phyloP scores from a whole-genome alignment of 148 eudicot genomes.

The Heliosperma pusillum region DNA sequence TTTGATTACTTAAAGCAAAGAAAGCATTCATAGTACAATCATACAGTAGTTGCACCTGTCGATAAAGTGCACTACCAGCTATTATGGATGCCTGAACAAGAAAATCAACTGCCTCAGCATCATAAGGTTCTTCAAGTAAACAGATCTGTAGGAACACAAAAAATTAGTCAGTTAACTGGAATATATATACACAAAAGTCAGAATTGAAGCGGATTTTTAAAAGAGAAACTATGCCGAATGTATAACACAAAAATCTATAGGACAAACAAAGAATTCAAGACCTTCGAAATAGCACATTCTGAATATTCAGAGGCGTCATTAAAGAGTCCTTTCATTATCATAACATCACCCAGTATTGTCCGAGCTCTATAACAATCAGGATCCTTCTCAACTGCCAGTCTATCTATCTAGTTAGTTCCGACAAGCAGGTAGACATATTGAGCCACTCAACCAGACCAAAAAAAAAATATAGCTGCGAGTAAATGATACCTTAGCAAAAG shows the following conservation, averaged over 20 bases:
- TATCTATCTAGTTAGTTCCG: conserved; percentile 31
- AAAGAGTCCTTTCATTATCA: conserved; percentile 37
- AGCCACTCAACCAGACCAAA: not conserved
- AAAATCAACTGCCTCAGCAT: conserved; percentile 54
- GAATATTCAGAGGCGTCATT: conserved; percentile 59
- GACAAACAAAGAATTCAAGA: conserved; percentile 18
- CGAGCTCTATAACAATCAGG: conserved; percentile 67
- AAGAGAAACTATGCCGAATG: not conserved
- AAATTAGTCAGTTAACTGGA: conserved; percentile 11
- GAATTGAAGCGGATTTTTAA: not conserved
- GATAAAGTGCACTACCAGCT: conserved; percentile 56
- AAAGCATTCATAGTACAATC: not conserved
- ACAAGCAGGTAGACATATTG: conserved; percentile 8
- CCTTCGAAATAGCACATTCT: conserved; percentile 70
- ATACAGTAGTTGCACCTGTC: conserved; percentile 41
- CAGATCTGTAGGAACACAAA: conserved; percentile 34
- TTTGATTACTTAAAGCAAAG: not conserved
- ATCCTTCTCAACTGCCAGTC: conserved; percentile 80
- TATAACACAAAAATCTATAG: not conserved
- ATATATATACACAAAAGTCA: not conserved
- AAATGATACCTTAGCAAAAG: conserved; percentile 49
- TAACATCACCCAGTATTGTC: conserved; percentile 62
- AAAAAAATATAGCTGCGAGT: conserved; percentile 6
- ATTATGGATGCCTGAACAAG: conserved; percentile 65
- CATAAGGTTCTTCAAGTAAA: conserved; percentile 40